Base-by-base conservation (phyloP, 768 basidiomycete genomes). In the Trametes coccinea region DNA sequence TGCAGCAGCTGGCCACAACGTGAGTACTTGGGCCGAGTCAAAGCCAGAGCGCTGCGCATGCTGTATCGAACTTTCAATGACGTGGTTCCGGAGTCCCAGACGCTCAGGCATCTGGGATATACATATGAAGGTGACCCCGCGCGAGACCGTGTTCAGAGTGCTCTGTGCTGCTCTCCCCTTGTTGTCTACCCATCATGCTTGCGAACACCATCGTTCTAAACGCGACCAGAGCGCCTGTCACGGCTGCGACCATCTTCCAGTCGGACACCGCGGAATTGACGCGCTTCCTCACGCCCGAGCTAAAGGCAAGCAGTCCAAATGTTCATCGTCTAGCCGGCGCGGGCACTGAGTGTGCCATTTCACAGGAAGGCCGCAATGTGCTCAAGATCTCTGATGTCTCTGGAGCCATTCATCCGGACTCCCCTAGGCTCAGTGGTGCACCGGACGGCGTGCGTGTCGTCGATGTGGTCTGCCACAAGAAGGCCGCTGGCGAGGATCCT, bases 241-340 rank as follows among this genome's bases (percentile, higher is more conserved):
- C 82, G 62, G 79, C 82, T 10, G 82, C 84, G 0, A 85, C 83
- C 0, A 75, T 87, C 40, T 84, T 83, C 73, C 83, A 82, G 69
- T 82, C 82, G 5, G 73, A 73, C 54, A 83, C 79, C 59, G 86
- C 85, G 0, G 83, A 88, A 66, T 72, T 88, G 22, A 80, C 82
- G 44, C 79, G 85, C 5, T 74, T 74, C 0, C 85, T 86, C 70
- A 62, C 74, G 0, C 54, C 85, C 3, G 71, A 78, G 9, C 78
- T 87, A 10, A 70, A 82, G 76, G 85, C 84, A 37, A 46, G 63
- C 40, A n/a, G 5, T 29, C 27, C 14, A 14, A 14, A 22, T 17
- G 34, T 9, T 13, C 30, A n/a, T 17, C 27, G 34, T 8, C 30
- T 31, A n/a, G 4, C 47, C 16, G 0, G 4, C n/a, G 17, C n/a